Conservation (phyloP, 2,329 filamentous ascomycete genomes). For the Xylariaceae sp. region DNA sequence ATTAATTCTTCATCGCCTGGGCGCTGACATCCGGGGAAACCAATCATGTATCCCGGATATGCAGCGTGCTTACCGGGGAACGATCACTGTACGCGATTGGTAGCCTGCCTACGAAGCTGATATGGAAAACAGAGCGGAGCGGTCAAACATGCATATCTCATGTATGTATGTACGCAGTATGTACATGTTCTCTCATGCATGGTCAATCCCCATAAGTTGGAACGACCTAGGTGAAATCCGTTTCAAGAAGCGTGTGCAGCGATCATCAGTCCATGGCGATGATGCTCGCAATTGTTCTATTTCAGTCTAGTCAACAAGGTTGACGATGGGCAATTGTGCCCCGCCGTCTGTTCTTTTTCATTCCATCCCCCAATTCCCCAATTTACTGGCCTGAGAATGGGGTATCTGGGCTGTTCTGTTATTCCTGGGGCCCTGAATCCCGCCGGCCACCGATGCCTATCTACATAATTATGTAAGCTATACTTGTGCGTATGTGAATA, state of each 20-base stretch:
- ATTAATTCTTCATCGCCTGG: not conserved
- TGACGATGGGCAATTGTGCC: conserved; percentile 16
- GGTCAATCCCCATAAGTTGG: not conserved
- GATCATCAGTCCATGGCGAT: not conserved
- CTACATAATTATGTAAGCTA: too few species aligned
- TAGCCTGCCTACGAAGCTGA: not conserved
- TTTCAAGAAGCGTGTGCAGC: not conserved
- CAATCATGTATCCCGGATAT: not conserved
- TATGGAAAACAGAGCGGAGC: too few species aligned
- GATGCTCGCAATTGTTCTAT: not conserved
- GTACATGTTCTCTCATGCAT: conserved; percentile 25
- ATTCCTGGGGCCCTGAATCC: not conserved
- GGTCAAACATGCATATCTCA: conserved; percentile 1
- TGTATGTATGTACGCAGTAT: conserved; percentile 7
- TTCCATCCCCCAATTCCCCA: not conserved
- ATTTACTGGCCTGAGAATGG: not conserved
- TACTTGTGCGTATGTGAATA: too few species aligned
- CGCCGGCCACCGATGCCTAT: not conserved
- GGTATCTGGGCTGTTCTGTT: not conserved
- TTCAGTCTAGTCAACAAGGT: conserved; percentile 1
- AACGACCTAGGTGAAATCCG: not conserved
- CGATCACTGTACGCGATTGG: not conserved
- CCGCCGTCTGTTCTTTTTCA: conserved; percentile 3
- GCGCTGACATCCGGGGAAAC: too few species aligned
- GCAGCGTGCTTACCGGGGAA: not conserved